A percentile compares a stretch with the other conserved stretches of the same genome.
These are phyloP conservation scores for Fraxinus ornus DNA, from an alignment of 305 asterid genomes.

Conservation along the genomic window DNA sequence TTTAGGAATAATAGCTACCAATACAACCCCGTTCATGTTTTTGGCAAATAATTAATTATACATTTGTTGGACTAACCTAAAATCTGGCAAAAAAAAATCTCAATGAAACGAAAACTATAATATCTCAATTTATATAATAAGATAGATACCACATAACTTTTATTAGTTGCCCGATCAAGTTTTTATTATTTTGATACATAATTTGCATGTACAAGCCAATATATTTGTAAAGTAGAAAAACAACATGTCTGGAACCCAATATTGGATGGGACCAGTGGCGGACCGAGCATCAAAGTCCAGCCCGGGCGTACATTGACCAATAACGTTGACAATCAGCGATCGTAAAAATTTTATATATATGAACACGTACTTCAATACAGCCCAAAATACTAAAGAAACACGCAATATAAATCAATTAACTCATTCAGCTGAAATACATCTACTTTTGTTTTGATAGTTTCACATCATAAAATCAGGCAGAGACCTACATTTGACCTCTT, in stretches of 20 bases:
- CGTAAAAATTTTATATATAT: too few species aligned
- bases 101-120: conserved; percentile 15
- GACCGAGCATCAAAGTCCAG: too few species aligned
- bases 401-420: too few species aligned
- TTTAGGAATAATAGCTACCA: conserved; percentile 71
- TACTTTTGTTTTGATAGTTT: neutral
- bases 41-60: conserved; percentile 17
- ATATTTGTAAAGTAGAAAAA: neutral
- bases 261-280: too few species aligned
- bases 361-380: too few species aligned
- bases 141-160: too few species aligned
- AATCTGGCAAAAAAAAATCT: conserved; percentile 5
- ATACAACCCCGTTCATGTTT: conserved; percentile 68
- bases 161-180: neutral
- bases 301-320: too few species aligned
- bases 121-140: conserved; percentile 7
- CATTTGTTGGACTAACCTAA: conserved; percentile 17
- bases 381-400: too few species aligned
- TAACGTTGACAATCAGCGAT: too few species aligned
- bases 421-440: too few species aligned
- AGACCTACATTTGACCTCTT: neutral
- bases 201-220: neutral
- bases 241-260: too few species aligned
- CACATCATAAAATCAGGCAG: neutral
- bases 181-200: neutral